Evolutionary conservation across 2,329 filamentous ascomycete species (phyloP), one percentile per base, ranked within the genome.

Genomic region (Beauveria sp.): DNA sequence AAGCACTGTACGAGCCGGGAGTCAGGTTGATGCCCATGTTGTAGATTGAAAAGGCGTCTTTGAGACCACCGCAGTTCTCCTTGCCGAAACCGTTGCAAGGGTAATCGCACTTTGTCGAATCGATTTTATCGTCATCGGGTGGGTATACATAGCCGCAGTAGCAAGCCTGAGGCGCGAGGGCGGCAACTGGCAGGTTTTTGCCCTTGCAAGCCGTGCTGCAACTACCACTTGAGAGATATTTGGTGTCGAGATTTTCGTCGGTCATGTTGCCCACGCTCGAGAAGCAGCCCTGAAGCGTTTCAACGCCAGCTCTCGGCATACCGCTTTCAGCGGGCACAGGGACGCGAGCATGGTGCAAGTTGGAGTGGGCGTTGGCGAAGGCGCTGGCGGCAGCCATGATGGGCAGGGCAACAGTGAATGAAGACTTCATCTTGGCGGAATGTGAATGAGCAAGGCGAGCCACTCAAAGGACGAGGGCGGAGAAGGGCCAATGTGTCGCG

Each of bases 111-210:
- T 85, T 75, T 8, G 71, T 71, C 69, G 88, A 81, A 50, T 80
- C 76, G 7, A 84, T 81, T 63, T 86, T 71, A 46, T 77, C 76
- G 18, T 76, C 76, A 45, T 77, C 68, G 18, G 86, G 78, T 0
- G 92, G 92, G 53, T 93, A 80, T 63, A 79, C 74, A 65, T 85
- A 76, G 63, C 91, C 92, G 69, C 92, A 96, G 69, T 80, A 90
- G 75, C 92, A 96, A 20, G 79, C 77, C 18, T 83, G 83, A 20
- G 80, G 79, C 8, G 80, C 83, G 50, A 90, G 75, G 38, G 80
- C 90, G 68, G 87, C 84, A 8, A 91, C 88, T 1, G 80, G 66
- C 38, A 73, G 77, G 42, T 81, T 79, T 8, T 77, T 68, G 0
- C 74, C 69, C 3, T 74, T 69, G 68, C 82, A 84, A 1, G 67